Base-by-base conservation (phyloP, 495 filamentous ascomycete genomes). In the Penicillium lividum region DNA sequence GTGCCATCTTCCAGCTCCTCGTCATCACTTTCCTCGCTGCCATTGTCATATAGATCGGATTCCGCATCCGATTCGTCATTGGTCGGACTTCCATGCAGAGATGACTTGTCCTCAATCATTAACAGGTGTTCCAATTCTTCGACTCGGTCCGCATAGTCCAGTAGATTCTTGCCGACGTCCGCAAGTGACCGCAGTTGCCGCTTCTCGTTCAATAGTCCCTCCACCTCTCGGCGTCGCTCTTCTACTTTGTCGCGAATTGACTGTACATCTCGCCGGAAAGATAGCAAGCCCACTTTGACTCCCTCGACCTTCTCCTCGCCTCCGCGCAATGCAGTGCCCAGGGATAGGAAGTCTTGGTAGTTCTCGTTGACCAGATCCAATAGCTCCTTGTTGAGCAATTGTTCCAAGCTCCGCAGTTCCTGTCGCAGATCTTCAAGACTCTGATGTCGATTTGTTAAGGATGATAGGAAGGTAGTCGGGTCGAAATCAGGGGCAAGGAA, bases 231-330 rank as follows among this genome's bases (percentile, higher is more conserved):
- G 40, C 71, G 77, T 56, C 81, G 73, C 51, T 75, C 73, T 58
- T 77, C 80, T 4, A 91, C 81, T 59, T 70, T 80, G 51, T 70
- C 74, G 53, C 77, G 78, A 36, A 90, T 74, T 3, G 73, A 73
- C 58, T 85, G 81, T 1, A 97, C 83, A 56, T 92, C 92, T 61
- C 92, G 83, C 61, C 84, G 77, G 64, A 98, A 98, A 0, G 91
- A 89, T 59, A 97, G 64, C 48, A 98, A 70, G 7, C 91, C 92
- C 1, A 99, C 89, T 30, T 91, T 83, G 13, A 99, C 86, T 66
- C 96, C 92, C 73, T 96, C 93, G 3, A 95, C 86, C 68, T 86
- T 91, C 68, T 96, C 92, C 62, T 95, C 93, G 2, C 95, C 95
- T 0, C 93, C 93, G 49, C 84, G 84, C 40, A 99, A 74, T 66